A percentile compares a stretch with the other conserved stretches of the same genome.
These are phyloP conservation scores for Euryodendron excelsum DNA, from an alignment of 148 eudicot species.

Conservation along the genomic window DNA sequence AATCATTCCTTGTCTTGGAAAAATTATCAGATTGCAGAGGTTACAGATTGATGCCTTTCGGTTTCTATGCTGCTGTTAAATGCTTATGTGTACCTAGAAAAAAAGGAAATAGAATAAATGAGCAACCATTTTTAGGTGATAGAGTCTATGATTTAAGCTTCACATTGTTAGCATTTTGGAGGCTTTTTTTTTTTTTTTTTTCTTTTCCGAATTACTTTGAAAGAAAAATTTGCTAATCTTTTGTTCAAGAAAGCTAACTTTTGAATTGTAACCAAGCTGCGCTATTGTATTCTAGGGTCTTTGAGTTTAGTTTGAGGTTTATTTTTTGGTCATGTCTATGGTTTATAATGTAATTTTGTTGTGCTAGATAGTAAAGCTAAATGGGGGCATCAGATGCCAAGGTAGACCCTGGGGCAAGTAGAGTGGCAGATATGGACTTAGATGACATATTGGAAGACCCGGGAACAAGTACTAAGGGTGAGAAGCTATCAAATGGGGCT, in stretches of 20 bases:
- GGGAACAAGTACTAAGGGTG: slow-evolving; percentile 50
- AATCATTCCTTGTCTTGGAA: background rate
- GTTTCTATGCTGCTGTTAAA: background rate
- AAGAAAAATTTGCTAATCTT: background rate
- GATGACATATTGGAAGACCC: slow-evolving; percentile 44
- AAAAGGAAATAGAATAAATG: background rate
- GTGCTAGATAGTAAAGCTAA: slow-evolving; percentile 14
- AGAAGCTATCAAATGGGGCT: slow-evolving; percentile 32
- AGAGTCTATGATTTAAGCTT: background rate
- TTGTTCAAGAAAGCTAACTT: background rate
- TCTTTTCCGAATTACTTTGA: background rate
- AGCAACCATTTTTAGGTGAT: background rate
- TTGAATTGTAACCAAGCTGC: background rate
- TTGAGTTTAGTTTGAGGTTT: background rate
- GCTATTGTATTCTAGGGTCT: background rate
- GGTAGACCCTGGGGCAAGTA: slow-evolving; percentile 38
- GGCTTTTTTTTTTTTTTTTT: background rate
- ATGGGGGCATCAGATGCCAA: slow-evolving; percentile 27
- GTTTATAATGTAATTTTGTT: background rate
- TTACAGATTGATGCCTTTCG: background rate
- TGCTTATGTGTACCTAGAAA: background rate
- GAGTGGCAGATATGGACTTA: slow-evolving; percentile 40
- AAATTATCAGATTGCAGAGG: background rate
- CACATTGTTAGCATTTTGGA: background rate
- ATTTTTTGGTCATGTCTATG: background rate